Base-by-base conservation (phyloP, 805 yeast species). In the Candida ovalis region DNA sequence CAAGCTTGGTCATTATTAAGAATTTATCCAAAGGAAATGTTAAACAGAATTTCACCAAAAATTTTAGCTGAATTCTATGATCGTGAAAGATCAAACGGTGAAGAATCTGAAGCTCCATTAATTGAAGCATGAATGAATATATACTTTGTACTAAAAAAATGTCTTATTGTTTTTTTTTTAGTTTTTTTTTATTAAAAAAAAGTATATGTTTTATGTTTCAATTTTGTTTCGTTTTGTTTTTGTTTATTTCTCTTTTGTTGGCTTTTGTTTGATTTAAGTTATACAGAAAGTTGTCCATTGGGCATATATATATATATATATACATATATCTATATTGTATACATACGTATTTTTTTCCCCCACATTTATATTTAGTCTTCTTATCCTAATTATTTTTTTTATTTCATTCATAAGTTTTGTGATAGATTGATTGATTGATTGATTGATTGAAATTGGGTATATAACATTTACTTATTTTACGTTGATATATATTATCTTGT, bases 41-140 rank as follows among this genome's bases (percentile, higher is more conserved):
- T 94, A 67, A 94, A 94, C 79, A 90, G 99, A 83, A 89, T 94
- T 66, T 90, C 97, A 51, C 98, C 98, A 69, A 94, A 94, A 83
- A 89, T 94, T 61, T 76, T 94, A 66, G 84, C 83, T 58, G 98
- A 92, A 73, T 94, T 92, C 73, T 94, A 94, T 73, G 98, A 92
- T 63, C 82, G 97, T 72, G 83, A 84, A 43, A 82, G 89, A 67
- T 82, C 78, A 51, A 58, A 55, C n/a, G 82, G 76, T 56, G 85
- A 78, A 42, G 63, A 58, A 44, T 42, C 57, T 18, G 56, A 52
- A 25, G 60, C 57, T 44, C 63, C 63, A 28, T 28, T 59, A 44
- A 56, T 59, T 43, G 63, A 59, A 44, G 52, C 61, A 27, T 59
- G 41, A 37, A 7, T 41, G 12, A 17, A 25, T 19, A 6, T 22